Conservation (phyloP, 1,284 basidiomycete species). For the Earliella scabrosa region DNA sequence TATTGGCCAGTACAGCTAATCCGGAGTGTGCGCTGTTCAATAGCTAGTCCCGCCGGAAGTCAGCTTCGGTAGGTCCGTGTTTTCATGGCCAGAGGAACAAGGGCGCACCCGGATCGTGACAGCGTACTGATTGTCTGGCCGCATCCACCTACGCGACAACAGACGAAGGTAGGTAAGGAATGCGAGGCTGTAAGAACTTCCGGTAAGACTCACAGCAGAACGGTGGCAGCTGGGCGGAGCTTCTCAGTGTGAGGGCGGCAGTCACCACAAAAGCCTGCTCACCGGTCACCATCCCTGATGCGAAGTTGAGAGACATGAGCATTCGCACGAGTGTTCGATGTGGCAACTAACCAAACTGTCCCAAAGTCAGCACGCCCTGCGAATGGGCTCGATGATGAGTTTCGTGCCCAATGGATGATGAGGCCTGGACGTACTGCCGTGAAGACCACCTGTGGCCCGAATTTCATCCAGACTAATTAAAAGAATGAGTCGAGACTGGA, state of each 20-base stretch:
- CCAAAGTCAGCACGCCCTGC: constrained; percentile 5
- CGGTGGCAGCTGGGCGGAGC: not conserved
- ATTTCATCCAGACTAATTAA: not conserved
- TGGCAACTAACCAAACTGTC: constrained; percentile 4
- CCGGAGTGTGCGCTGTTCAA: constrained; percentile 7
- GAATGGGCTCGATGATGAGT: not conserved
- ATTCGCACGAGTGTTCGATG: not conserved
- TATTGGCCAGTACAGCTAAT: constrained; percentile 2
- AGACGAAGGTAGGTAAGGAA: too few species aligned
- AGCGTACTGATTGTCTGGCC: not conserved
- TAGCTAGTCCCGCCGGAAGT: not conserved
- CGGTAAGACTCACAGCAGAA: constrained; percentile 5
- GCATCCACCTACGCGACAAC: constrained; percentile 5
- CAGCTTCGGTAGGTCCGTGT: too few species aligned
- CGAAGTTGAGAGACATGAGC: too few species aligned
- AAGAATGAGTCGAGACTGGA: not conserved
- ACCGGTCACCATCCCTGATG: not conserved
- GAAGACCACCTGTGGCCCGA: not conserved
- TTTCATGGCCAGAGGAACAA: too few species aligned
- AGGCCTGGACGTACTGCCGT: not conserved
- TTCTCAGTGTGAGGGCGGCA: not conserved
- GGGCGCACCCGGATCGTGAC: not conserved
- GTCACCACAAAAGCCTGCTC: not conserved
- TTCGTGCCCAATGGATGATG: too few species aligned
- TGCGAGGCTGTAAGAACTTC: too few species aligned